phyloP scores from a whole-genome alignment of 148 eudicot species.

The Mesembryanthemum crystallinum region DNA sequence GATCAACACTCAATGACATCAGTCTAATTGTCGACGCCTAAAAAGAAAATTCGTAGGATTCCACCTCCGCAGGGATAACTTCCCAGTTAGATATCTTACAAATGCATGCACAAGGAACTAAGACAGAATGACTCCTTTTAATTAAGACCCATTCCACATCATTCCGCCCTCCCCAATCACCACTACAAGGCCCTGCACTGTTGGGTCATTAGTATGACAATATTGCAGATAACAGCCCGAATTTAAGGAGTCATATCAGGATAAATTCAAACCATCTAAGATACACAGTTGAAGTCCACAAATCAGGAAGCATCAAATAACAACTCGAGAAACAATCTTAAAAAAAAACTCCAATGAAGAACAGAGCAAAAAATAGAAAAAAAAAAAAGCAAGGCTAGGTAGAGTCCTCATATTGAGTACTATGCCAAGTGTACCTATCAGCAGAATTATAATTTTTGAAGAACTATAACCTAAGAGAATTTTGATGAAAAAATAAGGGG shows the following conservation, averaged over 20 bases:
- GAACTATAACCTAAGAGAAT: not conserved
- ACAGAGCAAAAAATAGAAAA: not conserved
- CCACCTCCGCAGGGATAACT: not conserved
- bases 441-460: not conserved
- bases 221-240: conserved; percentile 19
- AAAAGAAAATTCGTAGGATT: not conserved
- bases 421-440: not conserved
- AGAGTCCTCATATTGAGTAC: not conserved
- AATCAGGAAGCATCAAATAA: not conserved
- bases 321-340: conserved; percentile 12
- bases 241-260: conserved; percentile 20
- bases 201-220: conserved; percentile 24
- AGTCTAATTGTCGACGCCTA: not conserved
- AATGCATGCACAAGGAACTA: not conserved
- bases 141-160: conserved; percentile 8
- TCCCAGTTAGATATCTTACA: not conserved
- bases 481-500: not conserved
- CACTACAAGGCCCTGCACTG: not conserved
- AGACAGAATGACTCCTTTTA: not conserved
- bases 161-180: not conserved
- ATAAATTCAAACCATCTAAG: conserved; percentile 11
- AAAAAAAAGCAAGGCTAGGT: not conserved
- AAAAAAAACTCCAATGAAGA: not conserved
- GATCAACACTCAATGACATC: conserved; percentile 3
- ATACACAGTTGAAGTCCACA: not conserved